Base-by-base conservation (phyloP, 1,284 basidiomycete species). In the Cutaneotrichosporon sp. region DNA sequence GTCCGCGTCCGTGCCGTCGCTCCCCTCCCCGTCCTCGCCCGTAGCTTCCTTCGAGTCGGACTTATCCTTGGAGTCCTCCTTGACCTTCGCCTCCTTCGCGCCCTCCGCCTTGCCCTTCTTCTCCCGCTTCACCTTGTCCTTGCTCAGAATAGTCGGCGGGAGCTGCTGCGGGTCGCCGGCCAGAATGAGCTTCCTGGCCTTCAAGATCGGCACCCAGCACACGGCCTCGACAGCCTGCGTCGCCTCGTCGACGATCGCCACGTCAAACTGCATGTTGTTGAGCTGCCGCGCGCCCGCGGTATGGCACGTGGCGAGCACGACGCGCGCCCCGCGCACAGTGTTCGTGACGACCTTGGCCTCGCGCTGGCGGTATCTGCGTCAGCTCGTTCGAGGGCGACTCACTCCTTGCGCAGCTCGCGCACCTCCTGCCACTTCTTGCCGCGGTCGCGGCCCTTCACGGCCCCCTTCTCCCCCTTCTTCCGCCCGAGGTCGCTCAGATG, bases 161-260 rank as follows among this genome's bases (percentile, higher is more conserved):
- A 99, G 83, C 76, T 94, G 92, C 84, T 90, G 88, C 0, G 92
- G 92, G 78, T 95, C 90, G 0, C 93, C 90, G 1, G 92, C 93
- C 6, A 97, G 81, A 13, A 97, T 90, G 53, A 97, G 82, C 73
- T 92, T 95, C 76, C 87, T 88, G 20, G 79, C 73, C 77, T 93
- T 94, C 74, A 95, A 85, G 55, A 97, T 90, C 0, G 95, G 94
- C 33, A 97, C 87, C 94, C 95, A 97, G 78, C 95, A 97, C 3
- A 93, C 91, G 9, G 93, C 90, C 80, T 98, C 95, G n/a, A 97
- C 77, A 3, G 93, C 95, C 77, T 98, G 95, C 0, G 95, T 97
- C 0, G 93, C 92, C 80, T 98, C 95, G 69, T 98, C 95, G 45
- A 99, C 92, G 46, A 98, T 89, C 9, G 94, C 87, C 0, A 93